phyloP scores from a whole-genome alignment of 2,329 filamentous ascomycete genomes.

The Fusarium paranaense region DNA sequence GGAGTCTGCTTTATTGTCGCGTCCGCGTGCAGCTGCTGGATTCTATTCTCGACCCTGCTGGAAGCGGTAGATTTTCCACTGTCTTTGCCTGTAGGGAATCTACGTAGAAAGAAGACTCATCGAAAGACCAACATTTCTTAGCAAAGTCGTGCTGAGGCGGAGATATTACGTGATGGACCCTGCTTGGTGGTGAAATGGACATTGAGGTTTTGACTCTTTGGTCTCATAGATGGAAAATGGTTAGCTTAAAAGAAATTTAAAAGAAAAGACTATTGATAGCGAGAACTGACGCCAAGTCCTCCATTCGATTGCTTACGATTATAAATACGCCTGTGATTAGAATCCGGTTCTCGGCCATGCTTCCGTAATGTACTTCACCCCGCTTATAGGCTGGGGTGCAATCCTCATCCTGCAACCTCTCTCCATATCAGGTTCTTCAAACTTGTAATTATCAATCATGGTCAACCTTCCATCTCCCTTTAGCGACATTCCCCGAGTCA shows the following conservation, averaged over 20 bases:
- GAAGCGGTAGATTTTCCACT: not conserved
- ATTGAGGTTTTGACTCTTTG: not conserved
- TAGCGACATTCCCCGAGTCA: conserved; percentile 17
- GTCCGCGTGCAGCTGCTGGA: not conserved
- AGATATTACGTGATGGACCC: not conserved
- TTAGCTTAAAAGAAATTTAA: not conserved
- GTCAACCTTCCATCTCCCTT: conserved; percentile 11
- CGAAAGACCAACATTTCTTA: not conserved
- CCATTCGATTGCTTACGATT: not conserved
- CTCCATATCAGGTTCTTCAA: not conserved
- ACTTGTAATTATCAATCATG: not conserved
- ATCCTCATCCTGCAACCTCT: not conserved
- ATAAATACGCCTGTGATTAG: not conserved
- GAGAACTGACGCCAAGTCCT: not conserved
- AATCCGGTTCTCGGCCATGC: not conserved
- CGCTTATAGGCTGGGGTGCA: not conserved
- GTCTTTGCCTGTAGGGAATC: not conserved
- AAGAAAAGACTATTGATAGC: not conserved
- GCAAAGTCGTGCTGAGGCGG: not conserved
- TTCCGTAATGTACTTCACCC: not conserved
- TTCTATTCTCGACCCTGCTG: not conserved
- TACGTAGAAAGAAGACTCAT: too few relatives aligned
- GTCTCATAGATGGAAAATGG: not conserved
- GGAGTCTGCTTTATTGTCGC: not conserved
- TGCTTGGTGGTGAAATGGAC: not conserved